These are phyloP conservation scores for Globisporangium spiculum DNA, from an alignment of 352 stramenopile species.

Conservation along the genomic window DNA sequence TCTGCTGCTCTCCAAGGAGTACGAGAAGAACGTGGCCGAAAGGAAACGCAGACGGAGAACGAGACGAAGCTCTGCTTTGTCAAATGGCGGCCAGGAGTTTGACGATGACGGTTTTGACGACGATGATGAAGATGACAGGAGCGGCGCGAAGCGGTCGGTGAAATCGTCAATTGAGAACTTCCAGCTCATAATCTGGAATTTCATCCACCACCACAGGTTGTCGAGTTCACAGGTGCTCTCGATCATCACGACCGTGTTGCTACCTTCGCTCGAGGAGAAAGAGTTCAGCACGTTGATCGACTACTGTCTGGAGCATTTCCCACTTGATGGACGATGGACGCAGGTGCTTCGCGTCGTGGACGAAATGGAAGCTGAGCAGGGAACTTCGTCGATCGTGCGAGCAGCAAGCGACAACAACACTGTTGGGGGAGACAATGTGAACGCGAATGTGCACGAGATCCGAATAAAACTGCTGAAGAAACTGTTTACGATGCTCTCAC, in stretches of 20 bases:
- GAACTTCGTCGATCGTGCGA: not conserved
- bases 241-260: conserved; percentile 37
- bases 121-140: conserved; percentile 10
- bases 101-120: conserved; percentile 23
- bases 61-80: conserved; percentile 1
- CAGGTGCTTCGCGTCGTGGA: conserved; percentile 45
- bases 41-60: conserved; percentile 22
- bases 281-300: conserved; percentile 41
- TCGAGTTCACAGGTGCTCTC: conserved; percentile 52
- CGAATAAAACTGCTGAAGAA: conserved; percentile 52
- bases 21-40: conserved; percentile 46
- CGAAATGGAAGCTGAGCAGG: conserved; percentile 29
- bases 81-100: conserved; percentile 17
- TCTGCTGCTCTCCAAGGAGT: conserved; percentile 60
- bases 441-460: conserved; percentile 27
- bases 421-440: not conserved
- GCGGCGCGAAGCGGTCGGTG: not conserved
- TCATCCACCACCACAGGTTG: conserved; percentile 55
- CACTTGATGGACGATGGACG: conserved; percentile 35
- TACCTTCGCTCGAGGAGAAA: conserved; percentile 46
- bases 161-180: conserved; percentile 45
- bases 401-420: conserved; percentile 4
- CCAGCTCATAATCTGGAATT: conserved; percentile 62
- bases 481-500: conserved; percentile 50
- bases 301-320: conserved; percentile 34